Evolutionary conservation across 176 grass and related monocot genomes (phyloP).

Genomic region (Puya raimondii): DNA sequence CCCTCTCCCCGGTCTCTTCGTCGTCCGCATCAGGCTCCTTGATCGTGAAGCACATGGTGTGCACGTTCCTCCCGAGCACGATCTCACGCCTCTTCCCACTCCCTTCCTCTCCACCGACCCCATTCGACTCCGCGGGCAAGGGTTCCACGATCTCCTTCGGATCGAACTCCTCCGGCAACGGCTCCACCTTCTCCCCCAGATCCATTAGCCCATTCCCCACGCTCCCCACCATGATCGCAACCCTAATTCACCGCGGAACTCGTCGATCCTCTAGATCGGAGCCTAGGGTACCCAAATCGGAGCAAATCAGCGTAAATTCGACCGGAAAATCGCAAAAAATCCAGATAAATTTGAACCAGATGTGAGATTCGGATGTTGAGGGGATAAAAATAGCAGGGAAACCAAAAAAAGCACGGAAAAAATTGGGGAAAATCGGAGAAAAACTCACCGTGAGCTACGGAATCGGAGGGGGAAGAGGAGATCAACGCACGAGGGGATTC

Average conservation of each 20-base stretch:
- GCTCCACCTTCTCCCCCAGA: slow-evolving; percentile 25
- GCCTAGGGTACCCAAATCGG: no score
- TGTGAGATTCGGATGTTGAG: no score
- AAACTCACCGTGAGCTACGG: not conserved
- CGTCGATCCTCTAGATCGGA: no score
- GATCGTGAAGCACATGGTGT: slow-evolving; percentile 53
- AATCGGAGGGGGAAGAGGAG: not conserved
- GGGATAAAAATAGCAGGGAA: no score
- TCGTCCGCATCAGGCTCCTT: slow-evolving; percentile 80
- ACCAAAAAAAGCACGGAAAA: not conserved
- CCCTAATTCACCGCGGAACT: no score
- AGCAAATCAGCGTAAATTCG: no score
- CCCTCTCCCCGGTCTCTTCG: slow-evolving; percentile 64
- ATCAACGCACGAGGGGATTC: not conserved
- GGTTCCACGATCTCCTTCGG: not conserved
- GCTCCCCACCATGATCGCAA: slow-evolving; percentile 56
- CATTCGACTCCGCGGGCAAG: not conserved
- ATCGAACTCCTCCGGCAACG: slow-evolving; percentile 23
- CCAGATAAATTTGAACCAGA: no score
- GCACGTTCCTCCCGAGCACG: slow-evolving; percentile 70
- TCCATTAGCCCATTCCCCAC: slow-evolving; percentile 46
- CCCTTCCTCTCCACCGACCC: not conserved
- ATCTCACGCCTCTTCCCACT: slow-evolving; percentile 34
- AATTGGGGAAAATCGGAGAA: not conserved
- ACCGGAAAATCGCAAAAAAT: no score